A percentile compares a stretch with the other conserved stretches of the same genome.
Conservation (phyloP, 1,284 basidiomycete genomes). For the Leccinum colubrinum region DNA sequence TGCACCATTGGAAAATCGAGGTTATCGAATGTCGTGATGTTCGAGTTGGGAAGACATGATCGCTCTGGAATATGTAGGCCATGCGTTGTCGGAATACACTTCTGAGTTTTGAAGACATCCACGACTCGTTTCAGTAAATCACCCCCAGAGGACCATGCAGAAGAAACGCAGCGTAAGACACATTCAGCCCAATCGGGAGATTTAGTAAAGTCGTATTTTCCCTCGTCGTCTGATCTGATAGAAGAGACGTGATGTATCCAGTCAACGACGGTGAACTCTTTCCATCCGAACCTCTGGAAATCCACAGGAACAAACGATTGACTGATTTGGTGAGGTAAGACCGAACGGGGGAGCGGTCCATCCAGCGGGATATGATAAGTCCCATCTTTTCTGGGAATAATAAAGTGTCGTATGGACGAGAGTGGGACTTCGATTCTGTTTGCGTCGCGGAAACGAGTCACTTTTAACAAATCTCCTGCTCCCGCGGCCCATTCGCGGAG, state of each 20-base stretch:
- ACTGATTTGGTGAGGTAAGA: conserved; percentile 64
- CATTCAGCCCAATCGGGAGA: conserved; percentile 80
- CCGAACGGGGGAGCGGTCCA: conserved; percentile 74
- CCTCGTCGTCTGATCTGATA: conserved; percentile 25
- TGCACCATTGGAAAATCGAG: conserved; percentile 64
- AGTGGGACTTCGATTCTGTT: conserved; percentile 41
- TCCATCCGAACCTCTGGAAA: conserved; percentile 76
- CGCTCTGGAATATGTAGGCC: conserved; percentile 74
- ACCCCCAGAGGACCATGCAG: conserved; percentile 57
- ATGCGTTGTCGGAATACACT: conserved; percentile 79
- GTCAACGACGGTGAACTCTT: conserved; percentile 69
- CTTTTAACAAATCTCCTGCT: conserved; percentile 52
- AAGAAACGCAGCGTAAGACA: conserved; percentile 65
- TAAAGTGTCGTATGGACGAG: conserved; percentile 63
- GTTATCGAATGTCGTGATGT: conserved; percentile 45
- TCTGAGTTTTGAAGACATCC: conserved; percentile 58
- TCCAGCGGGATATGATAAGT: conserved; percentile 37
- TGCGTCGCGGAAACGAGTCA: conserved; percentile 47
- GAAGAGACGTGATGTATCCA: conserved; percentile 73
- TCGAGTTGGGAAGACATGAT: conserved; percentile 67
- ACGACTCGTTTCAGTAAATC: conserved; percentile 32
- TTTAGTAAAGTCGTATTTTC: conserved; percentile 59
- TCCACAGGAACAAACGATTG: conserved; percentile 48
- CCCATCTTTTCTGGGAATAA: conserved; percentile 44
- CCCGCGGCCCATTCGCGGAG: conserved; percentile 30